Conservation (phyloP, 331 rosid genomes). For the Saraca asoca region DNA sequence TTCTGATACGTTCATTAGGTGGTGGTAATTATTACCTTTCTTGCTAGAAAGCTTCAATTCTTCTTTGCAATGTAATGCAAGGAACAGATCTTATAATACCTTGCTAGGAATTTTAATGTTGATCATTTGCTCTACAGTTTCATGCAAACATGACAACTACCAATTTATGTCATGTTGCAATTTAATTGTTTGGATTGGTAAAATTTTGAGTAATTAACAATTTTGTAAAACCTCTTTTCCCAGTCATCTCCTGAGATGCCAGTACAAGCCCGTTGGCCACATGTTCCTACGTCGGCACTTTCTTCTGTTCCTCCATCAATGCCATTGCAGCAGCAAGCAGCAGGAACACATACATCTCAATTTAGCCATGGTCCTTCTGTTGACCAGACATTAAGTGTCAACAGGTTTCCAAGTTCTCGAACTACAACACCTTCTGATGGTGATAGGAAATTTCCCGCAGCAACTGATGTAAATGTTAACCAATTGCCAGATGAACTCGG, state of each 20-base stretch:
- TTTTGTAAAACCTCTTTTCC: conserved; percentile 36
- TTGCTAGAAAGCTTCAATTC: neutral
- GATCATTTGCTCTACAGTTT: no score
- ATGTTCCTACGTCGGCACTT: conserved; percentile 58
- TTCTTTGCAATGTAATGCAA: conserved; percentile 2
- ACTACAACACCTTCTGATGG: conserved; percentile 58
- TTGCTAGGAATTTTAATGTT: no score
- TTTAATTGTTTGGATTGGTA: neutral
- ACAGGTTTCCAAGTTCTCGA: conserved; percentile 59
- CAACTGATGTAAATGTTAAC: conserved; percentile 55
- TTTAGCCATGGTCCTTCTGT: conserved; percentile 58
- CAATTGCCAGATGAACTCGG: conserved; percentile 82
- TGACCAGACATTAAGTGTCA: conserved; percentile 56
- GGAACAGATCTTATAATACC: conserved; percentile 15
- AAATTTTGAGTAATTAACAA: neutral
- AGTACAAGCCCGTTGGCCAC: conserved; percentile 84
- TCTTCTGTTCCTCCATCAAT: conserved; percentile 66
- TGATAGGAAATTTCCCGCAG: conserved; percentile 57
- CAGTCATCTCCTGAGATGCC: conserved; percentile 89
- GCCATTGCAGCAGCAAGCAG: conserved; percentile 69
- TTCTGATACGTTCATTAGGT: conserved; percentile 9
- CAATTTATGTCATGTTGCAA: neutral
- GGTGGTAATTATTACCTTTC: conserved; percentile 9
- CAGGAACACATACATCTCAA: conserved; percentile 56
- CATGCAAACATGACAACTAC: no score